A percentile compares a stretch with the other conserved stretches of the same genome.
phyloP scores from a whole-genome alignment of 1,284 basidiomycete species.

The Pisolithus thermaeus region DNA sequence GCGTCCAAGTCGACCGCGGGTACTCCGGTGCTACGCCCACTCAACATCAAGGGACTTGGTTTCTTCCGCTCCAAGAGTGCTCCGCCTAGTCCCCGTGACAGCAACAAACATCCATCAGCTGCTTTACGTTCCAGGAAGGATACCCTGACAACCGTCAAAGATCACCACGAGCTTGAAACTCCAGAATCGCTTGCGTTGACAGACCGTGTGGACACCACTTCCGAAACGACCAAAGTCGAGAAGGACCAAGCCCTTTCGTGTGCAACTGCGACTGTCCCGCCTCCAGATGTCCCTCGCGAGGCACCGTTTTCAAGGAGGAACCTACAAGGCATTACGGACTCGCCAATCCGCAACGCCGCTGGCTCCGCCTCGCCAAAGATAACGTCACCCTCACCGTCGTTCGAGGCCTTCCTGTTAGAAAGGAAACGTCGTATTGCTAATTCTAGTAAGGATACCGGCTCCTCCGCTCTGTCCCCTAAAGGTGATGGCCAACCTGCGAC shows the following conservation, averaged over 20 bases:
- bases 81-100: slow-evolving; percentile 41
- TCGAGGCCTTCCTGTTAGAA: slow-evolving; percentile 58
- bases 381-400: slow-evolving; percentile 45
- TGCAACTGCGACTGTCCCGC: slow-evolving; percentile 1
- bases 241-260: slow-evolving; percentile 2
- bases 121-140: slow-evolving; percentile 8
- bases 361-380: slow-evolving; percentile 21
- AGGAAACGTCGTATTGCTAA: slow-evolving; percentile 41
- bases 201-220: neutral
- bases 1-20: slow-evolving; percentile 17
- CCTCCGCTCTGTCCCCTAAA: slow-evolving; percentile 8
- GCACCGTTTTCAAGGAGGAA: slow-evolving; percentile 12
- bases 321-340: slow-evolving; percentile 11
- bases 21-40: slow-evolving; percentile 36
- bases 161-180: neutral
- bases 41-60: slow-evolving; percentile 38
- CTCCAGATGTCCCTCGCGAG: neutral
- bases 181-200: neutral
- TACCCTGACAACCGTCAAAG: neutral
- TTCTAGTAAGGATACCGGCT: slow-evolving; percentile 13
- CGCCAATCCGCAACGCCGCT: slow-evolving; percentile 7
- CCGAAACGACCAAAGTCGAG: slow-evolving; percentile 3
- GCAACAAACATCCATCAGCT: slow-evolving; percentile 10
- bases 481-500: slow-evolving; percentile 11
- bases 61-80: slow-evolving; percentile 59